Evolutionary conservation across 2,329 filamentous ascomycete genomes (phyloP).

Genomic region (Daldinia sp.): DNA sequence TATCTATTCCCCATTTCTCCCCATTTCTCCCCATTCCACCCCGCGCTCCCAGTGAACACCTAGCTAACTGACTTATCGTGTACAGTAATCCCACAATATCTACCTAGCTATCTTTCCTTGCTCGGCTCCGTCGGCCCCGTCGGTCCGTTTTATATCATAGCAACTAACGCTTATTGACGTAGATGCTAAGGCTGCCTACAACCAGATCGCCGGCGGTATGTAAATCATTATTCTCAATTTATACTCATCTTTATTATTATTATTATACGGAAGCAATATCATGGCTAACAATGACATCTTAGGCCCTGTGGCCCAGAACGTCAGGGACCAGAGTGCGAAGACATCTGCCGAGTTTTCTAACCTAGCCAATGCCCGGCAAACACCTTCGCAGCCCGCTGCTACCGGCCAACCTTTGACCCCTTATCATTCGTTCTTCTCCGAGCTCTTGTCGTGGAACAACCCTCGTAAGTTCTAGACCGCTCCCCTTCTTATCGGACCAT

Average conservation of each 20-base stretch:
- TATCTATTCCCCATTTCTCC: not conserved
- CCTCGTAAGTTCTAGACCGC: constrained; percentile 59
- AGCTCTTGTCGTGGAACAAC: constrained; percentile 74
- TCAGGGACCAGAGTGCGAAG: constrained; percentile 64
- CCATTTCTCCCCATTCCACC: constrained; percentile 8
- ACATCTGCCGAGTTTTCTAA: constrained; percentile 64
- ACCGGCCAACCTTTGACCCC: constrained; percentile 71
- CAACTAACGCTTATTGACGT: constrained; percentile 44
- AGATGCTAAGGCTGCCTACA: constrained; percentile 61
- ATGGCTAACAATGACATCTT: constrained; percentile 23
- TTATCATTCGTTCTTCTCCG: constrained; percentile 76
- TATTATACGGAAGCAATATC: not conserved
- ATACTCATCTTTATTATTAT: not conserved
- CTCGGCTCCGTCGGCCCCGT: constrained; percentile 20
- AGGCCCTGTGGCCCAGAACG: constrained; percentile 68
- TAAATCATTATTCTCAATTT: constrained; percentile 1
- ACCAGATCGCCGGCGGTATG: constrained; percentile 58
- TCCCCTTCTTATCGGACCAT: not conserved
- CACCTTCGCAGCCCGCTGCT: constrained; percentile 61
- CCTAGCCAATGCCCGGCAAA: constrained; percentile 64
- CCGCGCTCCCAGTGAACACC: constrained; percentile 24
- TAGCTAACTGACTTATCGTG: constrained; percentile 49
- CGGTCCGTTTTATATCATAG: constrained; percentile 29
- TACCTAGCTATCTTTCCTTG: constrained; percentile 23
- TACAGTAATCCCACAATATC: constrained; percentile 47